Evolutionary conservation across 2,329 filamentous ascomycete genomes (phyloP).

Genomic region (Fusarium chlamydosporum): DNA sequence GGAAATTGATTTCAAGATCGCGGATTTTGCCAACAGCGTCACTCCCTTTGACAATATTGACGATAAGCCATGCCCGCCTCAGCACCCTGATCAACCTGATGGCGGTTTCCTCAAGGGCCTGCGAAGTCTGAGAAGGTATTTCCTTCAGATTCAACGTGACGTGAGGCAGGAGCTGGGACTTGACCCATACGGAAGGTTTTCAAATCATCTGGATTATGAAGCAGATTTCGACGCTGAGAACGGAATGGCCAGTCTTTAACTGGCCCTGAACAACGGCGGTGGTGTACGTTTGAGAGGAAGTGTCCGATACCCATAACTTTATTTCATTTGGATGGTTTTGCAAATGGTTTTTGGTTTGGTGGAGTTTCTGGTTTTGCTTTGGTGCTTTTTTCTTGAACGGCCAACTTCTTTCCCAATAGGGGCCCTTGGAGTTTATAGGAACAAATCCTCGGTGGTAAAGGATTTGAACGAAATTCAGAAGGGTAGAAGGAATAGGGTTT

Average conservation of each 20-base stretch:
- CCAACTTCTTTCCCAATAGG: constrained; percentile 29
- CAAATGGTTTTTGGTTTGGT: constrained; percentile 34
- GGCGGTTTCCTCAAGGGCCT: constrained; percentile 90
- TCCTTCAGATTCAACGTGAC: constrained; percentile 88
- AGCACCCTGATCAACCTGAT: constrained; percentile 84
- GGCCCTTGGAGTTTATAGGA: constrained; percentile 42
- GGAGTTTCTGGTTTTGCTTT: constrained; percentile 22
- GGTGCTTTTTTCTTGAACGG: constrained; percentile 19
- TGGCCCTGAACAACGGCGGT: not conserved
- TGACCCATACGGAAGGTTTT: constrained; percentile 53
- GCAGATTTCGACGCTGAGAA: constrained; percentile 51
- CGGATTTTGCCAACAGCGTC: constrained; percentile 98
- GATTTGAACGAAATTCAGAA: constrained; percentile 28
- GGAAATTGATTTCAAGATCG: constrained; percentile 93
- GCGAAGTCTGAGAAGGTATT: constrained; percentile 83
- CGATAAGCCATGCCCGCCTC: constrained; percentile 80
- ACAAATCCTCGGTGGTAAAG: constrained; percentile 21
- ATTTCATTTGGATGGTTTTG: constrained; percentile 26
- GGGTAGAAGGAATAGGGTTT: constrained; percentile 36
- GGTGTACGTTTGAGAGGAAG: constrained; percentile 29
- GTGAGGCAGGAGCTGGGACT: constrained; percentile 70
- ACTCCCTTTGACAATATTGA: constrained; percentile 82
- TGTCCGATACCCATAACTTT: constrained; percentile 43
- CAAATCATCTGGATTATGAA: constrained; percentile 40
- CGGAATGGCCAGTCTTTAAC: constrained; percentile 55